Evolutionary conservation across 225 moss, liverwort and hornwort genomes (phyloP), one percentile per base, ranked within the genome.

Genomic region (Marchantia paleacea): DNA sequence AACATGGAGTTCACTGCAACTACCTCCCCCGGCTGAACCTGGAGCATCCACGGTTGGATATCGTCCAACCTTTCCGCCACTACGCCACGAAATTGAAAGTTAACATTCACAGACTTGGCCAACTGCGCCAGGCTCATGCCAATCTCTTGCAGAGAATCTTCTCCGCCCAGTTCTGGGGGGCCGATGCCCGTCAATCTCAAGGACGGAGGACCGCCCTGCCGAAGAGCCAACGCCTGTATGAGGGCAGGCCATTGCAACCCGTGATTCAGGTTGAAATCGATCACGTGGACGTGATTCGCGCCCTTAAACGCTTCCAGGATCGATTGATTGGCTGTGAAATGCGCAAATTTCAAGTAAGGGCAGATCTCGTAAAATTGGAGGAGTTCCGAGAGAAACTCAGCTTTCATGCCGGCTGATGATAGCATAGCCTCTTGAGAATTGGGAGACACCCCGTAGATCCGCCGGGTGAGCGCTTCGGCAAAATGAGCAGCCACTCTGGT

Each of bases 311-410:
- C 85, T 55, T 88, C 87, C 48, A 88, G 70, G 55, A 88, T 85
- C 13, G 87, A 82, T 81, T 88, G 87, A 65, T 88, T 88, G 19
- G 87, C 85, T 14, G 87, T 85, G 78, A 88, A 88, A 72, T 88
- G 87, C 0, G 85, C 82, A 52, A 88, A 88, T 79, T 85, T 88
- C 30, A 88, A 74, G 73, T 82, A 85, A 0, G 87, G 87, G 69
- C 85, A 83, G 16, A 82, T 82, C 71, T 88, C 87, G 49, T 88
- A 88, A 14, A 80, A 82, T 58, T 87, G 85, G 24, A 87, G 75
- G 70, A 82, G 73, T 71, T 88, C 87, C 8, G 87, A 63, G 24
- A 85, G 80, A 25, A 78, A 48, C 19, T 83, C 83, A 13, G 74
- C 50, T 62, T 78, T 78, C 31, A 82, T 78, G 28, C 82, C 85